These are phyloP conservation scores for Podila horticola DNA, from an alignment of 192 early-diverging fungal species.

Conservation along the genomic window DNA sequence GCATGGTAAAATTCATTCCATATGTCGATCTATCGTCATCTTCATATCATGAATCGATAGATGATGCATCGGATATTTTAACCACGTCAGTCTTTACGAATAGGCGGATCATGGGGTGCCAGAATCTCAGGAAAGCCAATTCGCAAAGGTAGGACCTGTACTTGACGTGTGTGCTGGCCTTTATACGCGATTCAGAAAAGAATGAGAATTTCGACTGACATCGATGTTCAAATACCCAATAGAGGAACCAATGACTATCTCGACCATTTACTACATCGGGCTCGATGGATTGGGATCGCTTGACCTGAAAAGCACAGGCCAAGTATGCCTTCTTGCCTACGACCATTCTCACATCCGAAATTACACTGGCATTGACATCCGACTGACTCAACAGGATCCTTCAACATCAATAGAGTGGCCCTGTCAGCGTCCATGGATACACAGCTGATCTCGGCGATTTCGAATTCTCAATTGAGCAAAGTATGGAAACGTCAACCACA, in stretches of 20 bases:
- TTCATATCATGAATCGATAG: too few species aligned
- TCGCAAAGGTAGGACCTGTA: conserved; percentile 42
- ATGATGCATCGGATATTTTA: conserved; percentile 1
- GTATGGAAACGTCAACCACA: conserved; percentile 32
- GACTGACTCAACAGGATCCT: background rate
- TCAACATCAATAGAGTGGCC: background rate
- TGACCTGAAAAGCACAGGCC: conserved; percentile 35
- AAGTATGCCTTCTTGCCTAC: background rate
- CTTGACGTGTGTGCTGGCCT: background rate
- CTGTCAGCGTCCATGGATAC: conserved; percentile 58
- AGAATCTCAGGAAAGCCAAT: conserved; percentile 80
- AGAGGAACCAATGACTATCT: conserved; percentile 56
- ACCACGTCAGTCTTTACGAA: background rate
- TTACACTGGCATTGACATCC: background rate
- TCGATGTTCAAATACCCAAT: background rate
- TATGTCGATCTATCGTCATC: background rate
- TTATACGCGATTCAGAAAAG: too few species aligned
- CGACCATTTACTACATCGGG: conserved; percentile 82
- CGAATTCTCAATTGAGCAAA: conserved; percentile 65
- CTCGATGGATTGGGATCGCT: conserved; percentile 78
- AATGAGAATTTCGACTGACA: background rate
- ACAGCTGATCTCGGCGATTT: conserved; percentile 82
- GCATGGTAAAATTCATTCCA: conserved; percentile 54
- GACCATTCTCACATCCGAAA: too few species aligned
- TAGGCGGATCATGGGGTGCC: conserved; percentile 82